Percentiles rank a stretch among this genome's conserved stretches.
phyloP scores from a whole-genome alignment of 2,329 filamentous ascomycete species.

The Myriosclerotinia curreyana region DNA sequence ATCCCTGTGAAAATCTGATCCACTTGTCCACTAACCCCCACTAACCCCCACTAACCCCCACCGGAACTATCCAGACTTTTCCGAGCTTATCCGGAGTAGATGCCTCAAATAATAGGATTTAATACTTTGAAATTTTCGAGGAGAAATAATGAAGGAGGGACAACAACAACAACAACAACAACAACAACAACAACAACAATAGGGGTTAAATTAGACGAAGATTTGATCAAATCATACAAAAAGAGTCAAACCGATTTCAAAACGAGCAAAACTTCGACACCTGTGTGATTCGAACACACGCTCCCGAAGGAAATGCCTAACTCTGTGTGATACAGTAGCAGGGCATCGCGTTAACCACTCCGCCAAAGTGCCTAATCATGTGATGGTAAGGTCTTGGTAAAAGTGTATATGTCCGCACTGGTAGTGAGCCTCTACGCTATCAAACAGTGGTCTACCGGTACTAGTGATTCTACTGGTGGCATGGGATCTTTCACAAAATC shows the following conservation, averaged over 20 bases:
- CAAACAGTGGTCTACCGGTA: too few relatives aligned
- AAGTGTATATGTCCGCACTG: too few relatives aligned
- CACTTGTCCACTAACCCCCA: too few relatives aligned
- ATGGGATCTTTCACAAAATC: too few relatives aligned
- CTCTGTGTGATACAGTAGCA: background rate
- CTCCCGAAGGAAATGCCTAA: slow-evolving; percentile 18
- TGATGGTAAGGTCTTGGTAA: accelerated
- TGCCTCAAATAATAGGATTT: background rate
- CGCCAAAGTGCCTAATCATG: slow-evolving; percentile 13
- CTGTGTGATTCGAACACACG: slow-evolving; percentile 18
- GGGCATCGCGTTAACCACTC: slow-evolving; percentile 19
- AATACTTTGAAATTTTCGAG: background rate
- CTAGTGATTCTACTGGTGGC: too few relatives aligned
- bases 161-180: too few relatives aligned
- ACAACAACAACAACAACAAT: too few relatives aligned
- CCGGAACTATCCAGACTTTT: too few relatives aligned
- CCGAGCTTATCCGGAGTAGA: background rate
- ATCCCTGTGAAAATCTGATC: background rate
- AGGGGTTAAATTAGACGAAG: background rate
- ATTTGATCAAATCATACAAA: background rate
- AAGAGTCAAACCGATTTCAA: too few relatives aligned
- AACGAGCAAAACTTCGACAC: background rate
- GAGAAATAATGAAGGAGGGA: background rate
- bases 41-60: too few relatives aligned
- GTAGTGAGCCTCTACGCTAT: too few relatives aligned